These are phyloP conservation scores for Tylopilus felleus DNA, from an alignment of 768 basidiomycete species.

Conservation along the genomic window DNA sequence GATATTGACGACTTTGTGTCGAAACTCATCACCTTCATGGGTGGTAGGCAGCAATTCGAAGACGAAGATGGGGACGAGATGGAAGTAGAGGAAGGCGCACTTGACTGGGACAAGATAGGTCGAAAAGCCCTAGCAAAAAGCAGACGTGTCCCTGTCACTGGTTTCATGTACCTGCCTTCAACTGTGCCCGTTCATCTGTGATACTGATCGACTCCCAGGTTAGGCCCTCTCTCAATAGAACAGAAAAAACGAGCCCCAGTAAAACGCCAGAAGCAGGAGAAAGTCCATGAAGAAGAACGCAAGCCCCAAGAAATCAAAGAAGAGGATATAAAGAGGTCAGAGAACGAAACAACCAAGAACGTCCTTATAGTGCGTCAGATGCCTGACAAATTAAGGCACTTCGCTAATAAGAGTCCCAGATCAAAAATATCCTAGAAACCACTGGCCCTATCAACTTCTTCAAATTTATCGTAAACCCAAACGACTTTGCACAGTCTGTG, in stretches of 20 bases:
- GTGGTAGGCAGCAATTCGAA: constrained; percentile 54
- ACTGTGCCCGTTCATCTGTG: neutral
- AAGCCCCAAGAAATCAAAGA: constrained; percentile 80
- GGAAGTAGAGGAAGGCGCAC: constrained; percentile 47
- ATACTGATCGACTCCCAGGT: constrained; percentile 50
- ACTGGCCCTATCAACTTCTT: constrained; percentile 72
- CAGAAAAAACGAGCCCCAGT: constrained; percentile 66
- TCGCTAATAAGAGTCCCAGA: constrained; percentile 37
- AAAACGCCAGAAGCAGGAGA: constrained; percentile 68
- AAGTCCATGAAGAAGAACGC: constrained; percentile 62
- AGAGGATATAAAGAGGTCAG: constrained; percentile 76
- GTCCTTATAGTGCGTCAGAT: constrained; percentile 59
- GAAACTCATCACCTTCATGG: constrained; percentile 73
- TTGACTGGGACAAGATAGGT: constrained; percentile 87
- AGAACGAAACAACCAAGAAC: constrained; percentile 89
- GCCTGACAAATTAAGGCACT: neutral
- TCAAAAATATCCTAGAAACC: constrained; percentile 55
- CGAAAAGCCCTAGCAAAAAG: constrained; percentile 79
- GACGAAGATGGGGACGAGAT: constrained; percentile 48
- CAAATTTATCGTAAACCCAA: constrained; percentile 83
- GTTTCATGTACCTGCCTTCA: constrained; percentile 72
- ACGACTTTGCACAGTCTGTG: constrained; percentile 88
- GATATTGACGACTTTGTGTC: constrained; percentile 89
- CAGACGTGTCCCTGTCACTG: constrained; percentile 72
- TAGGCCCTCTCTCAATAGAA: constrained; percentile 86